phyloP scores from a whole-genome alignment of 129 eudicot species.

The Helianthus annuus region DNA sequence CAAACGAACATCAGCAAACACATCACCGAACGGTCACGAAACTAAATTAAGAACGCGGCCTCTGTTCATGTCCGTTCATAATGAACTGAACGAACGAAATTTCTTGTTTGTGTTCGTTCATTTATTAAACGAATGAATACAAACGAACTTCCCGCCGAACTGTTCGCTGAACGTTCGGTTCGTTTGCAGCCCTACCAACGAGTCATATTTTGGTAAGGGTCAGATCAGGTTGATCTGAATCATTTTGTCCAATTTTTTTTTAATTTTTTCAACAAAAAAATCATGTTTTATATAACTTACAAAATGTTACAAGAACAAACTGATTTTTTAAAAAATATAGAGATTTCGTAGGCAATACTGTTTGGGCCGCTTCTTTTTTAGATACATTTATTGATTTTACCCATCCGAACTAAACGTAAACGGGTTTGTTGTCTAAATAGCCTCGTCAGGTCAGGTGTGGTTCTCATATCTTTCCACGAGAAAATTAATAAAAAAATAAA shows the following conservation, averaged over 20 bases:
- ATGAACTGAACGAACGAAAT: no score
- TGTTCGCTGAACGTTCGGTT: no score
- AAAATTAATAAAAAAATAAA: conserved; percentile 1
- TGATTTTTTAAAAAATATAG: not conserved
- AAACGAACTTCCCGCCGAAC: no score
- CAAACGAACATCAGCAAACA: no score
- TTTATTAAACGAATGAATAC: no score
- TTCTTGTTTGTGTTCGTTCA: no score
- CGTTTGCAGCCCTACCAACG: not conserved
- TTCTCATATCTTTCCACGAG: not conserved
- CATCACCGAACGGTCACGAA: no score
- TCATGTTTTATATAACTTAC: not conserved
- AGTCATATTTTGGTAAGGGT: not conserved
- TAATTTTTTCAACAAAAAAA: not conserved
- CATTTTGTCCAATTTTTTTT: not conserved
- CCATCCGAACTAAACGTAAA: not conserved
- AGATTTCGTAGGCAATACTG: not conserved
- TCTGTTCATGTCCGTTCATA: no score
- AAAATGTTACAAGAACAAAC: not conserved
- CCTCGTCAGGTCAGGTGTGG: not conserved
- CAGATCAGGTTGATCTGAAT: not conserved
- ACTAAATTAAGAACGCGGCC: no score
- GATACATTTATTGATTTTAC: not conserved
- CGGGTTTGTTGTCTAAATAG: not conserved
- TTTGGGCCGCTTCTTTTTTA: not conserved